Evolutionary conservation across 129 eudicot genomes (phyloP), one percentile per base, ranked within the genome.

Genomic region (Tanacetum coccineum): DNA sequence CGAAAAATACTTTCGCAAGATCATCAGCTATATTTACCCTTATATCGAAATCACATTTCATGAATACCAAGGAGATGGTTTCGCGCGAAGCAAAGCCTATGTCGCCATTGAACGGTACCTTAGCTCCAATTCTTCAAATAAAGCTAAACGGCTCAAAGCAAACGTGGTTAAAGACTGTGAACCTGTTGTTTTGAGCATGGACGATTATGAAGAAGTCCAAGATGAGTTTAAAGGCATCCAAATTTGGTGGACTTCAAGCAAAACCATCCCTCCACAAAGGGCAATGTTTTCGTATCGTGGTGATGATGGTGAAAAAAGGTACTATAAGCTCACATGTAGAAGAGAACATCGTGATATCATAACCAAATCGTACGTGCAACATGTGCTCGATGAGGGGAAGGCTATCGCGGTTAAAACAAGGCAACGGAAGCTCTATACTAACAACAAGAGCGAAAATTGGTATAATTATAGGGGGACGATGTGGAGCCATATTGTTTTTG

Each of bases 331-430:
- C 73, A 82, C 81, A 2, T 86, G 80, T 32, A 82, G 72, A 22
- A 18, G 70, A 2, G 55, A 63, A 10, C 69, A 86, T 20, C 77
- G 86, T 0, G 84, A 82, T 3, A 30, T 80, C 39, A 42, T 86
- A 30, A 74, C 76, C 0, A 62, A 64, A 1, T 15, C 44, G 4
- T 86, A 86, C 64, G 6, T 86, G 53, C 70, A 75, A 32, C 72
- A 77, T 25, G 86, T 82, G 8, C 42, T 86, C 54, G 86, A 80
- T 14, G 80, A 86, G 44, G 93, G 93, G 6, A 78, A 85, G 64
- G 81, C 81, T 1, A 85, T 85, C 8, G 66, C 80, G 0, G 58
- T 72, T 0, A 64, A 19, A 50, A 67, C 78, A 6, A 63, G 92
- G 57, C 85, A 74, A 12, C 62, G 85, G 0, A 85, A 82, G 75